Conservation (phyloP, 169 alveolate species). For the Plasmodium adleri region DNA sequence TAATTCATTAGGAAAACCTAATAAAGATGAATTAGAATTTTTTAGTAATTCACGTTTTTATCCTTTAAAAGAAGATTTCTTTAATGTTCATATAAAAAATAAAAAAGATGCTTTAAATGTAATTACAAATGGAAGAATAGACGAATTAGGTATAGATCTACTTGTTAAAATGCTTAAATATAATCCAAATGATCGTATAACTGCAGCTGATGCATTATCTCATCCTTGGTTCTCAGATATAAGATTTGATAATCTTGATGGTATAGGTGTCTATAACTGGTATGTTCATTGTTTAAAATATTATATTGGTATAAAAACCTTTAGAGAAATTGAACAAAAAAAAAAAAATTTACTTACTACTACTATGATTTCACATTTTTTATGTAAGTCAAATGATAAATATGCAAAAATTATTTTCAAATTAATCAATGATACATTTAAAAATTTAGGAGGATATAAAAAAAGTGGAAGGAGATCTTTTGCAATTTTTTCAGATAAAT, state of each 20-base stretch:
- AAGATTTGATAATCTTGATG: slow-evolving; percentile 85
- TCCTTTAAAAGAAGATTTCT: slow-evolving; percentile 84
- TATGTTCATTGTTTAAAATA: slow-evolving; percentile 84
- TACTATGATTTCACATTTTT: slow-evolving; percentile 85
- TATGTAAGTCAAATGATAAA: slow-evolving; percentile 77
- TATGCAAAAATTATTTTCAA: slow-evolving; percentile 66
- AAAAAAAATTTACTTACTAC: slow-evolving; percentile 83
- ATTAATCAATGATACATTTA: slow-evolving; percentile 63
- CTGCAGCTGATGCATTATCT: slow-evolving; percentile 95
- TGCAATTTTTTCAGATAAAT: slow-evolving; percentile 70
- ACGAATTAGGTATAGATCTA: slow-evolving; percentile 89
- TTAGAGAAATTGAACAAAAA: slow-evolving; percentile 83
- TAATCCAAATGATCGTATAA: slow-evolving; percentile 94
- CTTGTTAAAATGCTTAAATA: slow-evolving; percentile 92
- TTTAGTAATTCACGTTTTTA: slow-evolving; percentile 85
- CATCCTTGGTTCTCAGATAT: slow-evolving; percentile 95
- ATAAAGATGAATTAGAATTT: slow-evolving; percentile 89
- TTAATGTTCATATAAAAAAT: slow-evolving; percentile 76
- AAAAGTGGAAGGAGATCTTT: slow-evolving; percentile 73
- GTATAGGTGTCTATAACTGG: slow-evolving; percentile 89
- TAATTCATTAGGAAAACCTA: slow-evolving; percentile 89
- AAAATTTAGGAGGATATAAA: slow-evolving; percentile 76
- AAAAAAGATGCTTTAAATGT: slow-evolving; percentile 81
- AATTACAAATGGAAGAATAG: slow-evolving; percentile 81
- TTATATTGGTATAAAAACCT: slow-evolving; percentile 84